Conservation (phyloP, 1,139 yeast genomes). For the Saccharomyces hybrid region DNA sequence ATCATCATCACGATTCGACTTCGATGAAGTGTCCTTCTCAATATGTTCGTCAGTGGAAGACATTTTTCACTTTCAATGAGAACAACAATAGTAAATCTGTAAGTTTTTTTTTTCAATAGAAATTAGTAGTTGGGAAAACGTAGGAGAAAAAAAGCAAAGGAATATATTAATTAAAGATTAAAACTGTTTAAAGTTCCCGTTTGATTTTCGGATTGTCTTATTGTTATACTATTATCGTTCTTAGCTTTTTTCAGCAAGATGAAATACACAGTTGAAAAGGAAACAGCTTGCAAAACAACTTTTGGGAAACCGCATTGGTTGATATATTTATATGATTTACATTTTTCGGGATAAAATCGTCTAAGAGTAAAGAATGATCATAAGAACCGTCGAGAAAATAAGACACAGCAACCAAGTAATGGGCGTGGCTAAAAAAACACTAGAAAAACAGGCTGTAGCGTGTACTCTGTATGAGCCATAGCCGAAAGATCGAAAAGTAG, state of each 20-base stretch:
- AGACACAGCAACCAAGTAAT: background rate
- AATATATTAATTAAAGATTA: background rate
- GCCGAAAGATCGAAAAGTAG: background rate
- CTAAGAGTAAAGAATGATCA: background rate
- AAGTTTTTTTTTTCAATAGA: background rate
- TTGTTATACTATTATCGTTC: background rate
- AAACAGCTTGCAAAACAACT: background rate
- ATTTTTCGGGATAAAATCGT: background rate
- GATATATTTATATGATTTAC: background rate
- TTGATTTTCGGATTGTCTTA: background rate
- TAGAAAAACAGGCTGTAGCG: background rate
- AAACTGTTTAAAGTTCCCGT: background rate
- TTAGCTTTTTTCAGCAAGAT: background rate
- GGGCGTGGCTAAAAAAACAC: background rate
- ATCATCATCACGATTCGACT: constrained; percentile 10
- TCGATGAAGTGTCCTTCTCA: constrained; percentile 10
- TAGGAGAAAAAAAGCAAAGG: background rate
- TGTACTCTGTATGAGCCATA: background rate
- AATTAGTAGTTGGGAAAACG: background rate
- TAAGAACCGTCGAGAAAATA: background rate
- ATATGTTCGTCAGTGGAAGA: constrained; percentile 11
- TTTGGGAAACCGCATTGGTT: background rate
- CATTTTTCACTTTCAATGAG: constrained; percentile 4
- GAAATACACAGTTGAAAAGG: background rate
- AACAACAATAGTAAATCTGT: background rate